Evolutionary conservation across 1,139 yeast genomes (phyloP).

Genomic region (Yamadazyma taylorii): DNA sequence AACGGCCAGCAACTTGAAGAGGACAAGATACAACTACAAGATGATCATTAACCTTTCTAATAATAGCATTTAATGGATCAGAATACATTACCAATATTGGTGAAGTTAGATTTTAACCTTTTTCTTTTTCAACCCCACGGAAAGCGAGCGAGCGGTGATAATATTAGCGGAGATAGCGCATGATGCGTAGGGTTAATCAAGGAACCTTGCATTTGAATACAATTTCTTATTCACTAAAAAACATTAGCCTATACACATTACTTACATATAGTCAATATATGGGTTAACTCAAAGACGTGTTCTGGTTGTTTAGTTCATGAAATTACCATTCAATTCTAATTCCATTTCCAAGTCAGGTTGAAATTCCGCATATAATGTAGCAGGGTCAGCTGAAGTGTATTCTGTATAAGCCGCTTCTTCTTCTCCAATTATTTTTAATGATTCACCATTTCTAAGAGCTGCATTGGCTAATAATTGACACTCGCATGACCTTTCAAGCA

Average conservation of each 20-base stretch:
- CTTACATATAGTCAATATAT: background rate
- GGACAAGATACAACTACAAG: slow-evolving; percentile 50
- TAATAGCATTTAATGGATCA: slow-evolving; percentile 30
- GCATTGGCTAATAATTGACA: slow-evolving; percentile 63
- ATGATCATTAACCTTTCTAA: slow-evolving; percentile 44
- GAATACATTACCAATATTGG: slow-evolving; percentile 23
- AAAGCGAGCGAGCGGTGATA: too few species aligned
- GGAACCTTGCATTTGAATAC: too few species aligned
- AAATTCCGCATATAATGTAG: slow-evolving; percentile 68
- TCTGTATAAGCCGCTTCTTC: slow-evolving; percentile 72
- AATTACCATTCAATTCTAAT: slow-evolving; percentile 22
- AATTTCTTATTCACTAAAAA: too few species aligned
- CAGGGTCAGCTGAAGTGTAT: slow-evolving; percentile 62
- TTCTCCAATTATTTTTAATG: slow-evolving; percentile 46
- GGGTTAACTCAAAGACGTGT: too few species aligned
- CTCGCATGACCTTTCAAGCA: slow-evolving; percentile 70
- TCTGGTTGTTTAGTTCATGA: slow-evolving; percentile 12
- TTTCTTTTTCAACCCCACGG: too few species aligned
- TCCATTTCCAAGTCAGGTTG: slow-evolving; percentile 55
- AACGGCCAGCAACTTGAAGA: slow-evolving; percentile 36
- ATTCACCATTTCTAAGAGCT: slow-evolving; percentile 41
- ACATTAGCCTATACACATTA: too few species aligned
- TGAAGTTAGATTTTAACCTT: too few species aligned
- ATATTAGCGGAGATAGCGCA: too few species aligned
- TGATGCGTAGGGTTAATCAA: too few species aligned